phyloP scores from a whole-genome alignment of 495 filamentous ascomycete genomes.

The Tuber borchii region DNA sequence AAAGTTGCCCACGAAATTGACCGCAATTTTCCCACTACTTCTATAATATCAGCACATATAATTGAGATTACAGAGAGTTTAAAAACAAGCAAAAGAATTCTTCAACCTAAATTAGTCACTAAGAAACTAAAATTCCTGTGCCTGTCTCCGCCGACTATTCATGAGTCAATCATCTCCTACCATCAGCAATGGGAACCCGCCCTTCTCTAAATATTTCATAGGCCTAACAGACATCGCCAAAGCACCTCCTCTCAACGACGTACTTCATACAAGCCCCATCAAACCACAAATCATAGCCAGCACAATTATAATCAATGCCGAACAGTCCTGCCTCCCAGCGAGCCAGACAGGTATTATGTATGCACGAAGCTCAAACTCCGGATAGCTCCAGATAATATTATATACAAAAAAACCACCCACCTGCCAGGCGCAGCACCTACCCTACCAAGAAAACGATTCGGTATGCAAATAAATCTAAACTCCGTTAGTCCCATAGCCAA shows the following conservation, averaged over 20 bases:
- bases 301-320: not conserved
- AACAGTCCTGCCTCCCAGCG: not conserved
- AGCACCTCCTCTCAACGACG: not conserved
- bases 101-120: not conserved
- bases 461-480: conserved; percentile 32
- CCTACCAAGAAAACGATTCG: conserved; percentile 38
- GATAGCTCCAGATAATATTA: not conserved
- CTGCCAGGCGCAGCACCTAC: not conserved
- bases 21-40: not conserved
- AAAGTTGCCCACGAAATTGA: not conserved
- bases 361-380: conserved; percentile 3
- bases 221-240: not conserved
- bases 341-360: not conserved
- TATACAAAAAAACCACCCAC: not conserved
- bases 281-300: not conserved
- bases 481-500: not conserved
- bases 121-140: not conserved
- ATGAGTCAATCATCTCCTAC: not conserved
- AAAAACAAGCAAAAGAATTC: not conserved
- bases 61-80: no score
- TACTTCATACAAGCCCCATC: not conserved
- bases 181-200: not conserved
- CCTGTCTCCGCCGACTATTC: not conserved
- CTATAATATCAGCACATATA: not conserved
- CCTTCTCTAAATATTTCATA: not conserved